Conservation (phyloP, 1,139 yeast species). For the Debaryomycetaceae sp. region DNA sequence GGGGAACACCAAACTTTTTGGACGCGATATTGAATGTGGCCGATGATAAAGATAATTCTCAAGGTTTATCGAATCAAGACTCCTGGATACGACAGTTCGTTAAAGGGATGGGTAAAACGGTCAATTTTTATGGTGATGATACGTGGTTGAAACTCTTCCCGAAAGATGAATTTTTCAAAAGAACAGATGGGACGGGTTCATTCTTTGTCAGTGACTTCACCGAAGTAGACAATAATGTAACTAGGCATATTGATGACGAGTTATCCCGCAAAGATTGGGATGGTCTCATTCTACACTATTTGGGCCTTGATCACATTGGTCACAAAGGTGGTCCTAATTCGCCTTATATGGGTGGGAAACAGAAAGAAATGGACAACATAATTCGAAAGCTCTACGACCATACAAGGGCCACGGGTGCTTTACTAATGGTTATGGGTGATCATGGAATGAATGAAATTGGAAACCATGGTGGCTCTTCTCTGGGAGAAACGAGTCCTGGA, state of each 20-base stretch:
- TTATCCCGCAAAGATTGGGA: slow-evolving; percentile 63
- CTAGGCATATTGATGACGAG: slow-evolving; percentile 71
- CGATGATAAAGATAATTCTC: slow-evolving; percentile 76
- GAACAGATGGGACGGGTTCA: slow-evolving; percentile 84
- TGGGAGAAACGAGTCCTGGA: slow-evolving; percentile 89
- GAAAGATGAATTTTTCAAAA: slow-evolving; percentile 55
- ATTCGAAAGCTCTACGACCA: slow-evolving; percentile 50
- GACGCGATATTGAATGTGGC: slow-evolving; percentile 92
- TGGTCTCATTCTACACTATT: slow-evolving; percentile 78
- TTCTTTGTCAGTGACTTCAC: slow-evolving; percentile 93
- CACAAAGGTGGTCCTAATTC: slow-evolving; percentile 93
- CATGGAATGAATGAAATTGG: slow-evolving; percentile 96
- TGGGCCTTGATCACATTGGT: slow-evolving; percentile 96
- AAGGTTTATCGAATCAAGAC: slow-evolving; percentile 73
- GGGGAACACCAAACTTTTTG: slow-evolving; percentile 73
- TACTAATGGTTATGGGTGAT: slow-evolving; percentile 82
- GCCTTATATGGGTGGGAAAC: slow-evolving; percentile 75
- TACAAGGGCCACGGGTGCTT: slow-evolving; percentile 42
- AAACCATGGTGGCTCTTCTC: slow-evolving; percentile 93
- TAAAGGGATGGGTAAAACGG: slow-evolving; percentile 30
- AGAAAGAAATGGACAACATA: slow-evolving; percentile 77
- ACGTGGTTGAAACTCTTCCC: slow-evolving; percentile 90
- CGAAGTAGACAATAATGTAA: slow-evolving; percentile 90
- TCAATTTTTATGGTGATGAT: slow-evolving; percentile 94
- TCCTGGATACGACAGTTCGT: slow-evolving; percentile 78